Conservation (phyloP, 2,329 filamentous ascomycete species). For the Fusarium abutilonis region DNA sequence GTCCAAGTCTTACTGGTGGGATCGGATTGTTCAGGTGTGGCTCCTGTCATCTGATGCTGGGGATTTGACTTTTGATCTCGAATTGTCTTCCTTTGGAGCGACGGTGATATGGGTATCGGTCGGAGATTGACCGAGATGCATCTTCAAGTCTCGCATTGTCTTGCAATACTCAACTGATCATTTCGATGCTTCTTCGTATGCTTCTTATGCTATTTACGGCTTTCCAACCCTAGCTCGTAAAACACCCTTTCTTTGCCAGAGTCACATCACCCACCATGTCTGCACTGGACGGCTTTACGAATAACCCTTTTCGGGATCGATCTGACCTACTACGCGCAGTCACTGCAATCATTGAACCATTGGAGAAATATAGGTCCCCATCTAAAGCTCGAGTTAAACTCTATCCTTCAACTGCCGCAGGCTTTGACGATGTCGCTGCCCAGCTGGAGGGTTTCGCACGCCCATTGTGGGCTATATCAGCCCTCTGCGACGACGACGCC, state of each 20-base stretch:
- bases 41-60: background rate
- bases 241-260: too few species aligned
- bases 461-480: conserved; percentile 50
- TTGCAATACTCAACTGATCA: background rate
- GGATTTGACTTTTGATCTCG: background rate
- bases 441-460: conserved; percentile 58
- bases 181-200: too few species aligned
- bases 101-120: background rate
- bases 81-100: background rate
- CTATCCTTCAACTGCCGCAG: conserved; percentile 50
- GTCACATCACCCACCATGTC: conserved; percentile 46
- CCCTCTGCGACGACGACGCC: conserved; percentile 51
- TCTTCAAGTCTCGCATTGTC: too few species aligned
- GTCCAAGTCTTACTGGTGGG: background rate
- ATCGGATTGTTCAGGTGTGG: background rate
- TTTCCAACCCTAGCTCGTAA: background rate
- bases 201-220: too few species aligned
- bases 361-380: conserved; percentile 49
- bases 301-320: conserved; percentile 52
- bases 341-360: conserved; percentile 48
- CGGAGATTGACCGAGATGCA: background rate
- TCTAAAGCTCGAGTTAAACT: conserved; percentile 51
- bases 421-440: conserved; percentile 56
- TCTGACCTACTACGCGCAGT: conserved; percentile 50
- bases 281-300: conserved; percentile 51